These are phyloP conservation scores for Ulota crispa DNA, from an alignment of 225 moss, liverwort and hornwort species.

Conservation along the genomic window DNA sequence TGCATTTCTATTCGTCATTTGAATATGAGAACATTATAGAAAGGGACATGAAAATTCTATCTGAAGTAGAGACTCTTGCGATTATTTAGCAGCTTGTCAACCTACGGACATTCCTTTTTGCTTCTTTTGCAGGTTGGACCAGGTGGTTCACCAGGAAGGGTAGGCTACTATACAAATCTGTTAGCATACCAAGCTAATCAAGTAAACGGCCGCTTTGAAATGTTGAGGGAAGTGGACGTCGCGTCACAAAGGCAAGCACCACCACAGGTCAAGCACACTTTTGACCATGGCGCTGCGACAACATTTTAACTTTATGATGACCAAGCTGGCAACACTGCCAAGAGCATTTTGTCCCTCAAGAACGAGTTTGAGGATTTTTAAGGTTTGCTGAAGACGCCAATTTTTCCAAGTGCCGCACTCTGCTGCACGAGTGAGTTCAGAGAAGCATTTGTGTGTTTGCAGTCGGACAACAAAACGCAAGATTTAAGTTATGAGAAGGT, in stretches of 20 bases:
- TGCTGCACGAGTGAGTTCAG: constrained; percentile 28
- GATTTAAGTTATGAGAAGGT: constrained; percentile 24
- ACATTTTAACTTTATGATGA: constrained; percentile 28
- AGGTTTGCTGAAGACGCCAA: constrained; percentile 24
- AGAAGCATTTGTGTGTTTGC: constrained; percentile 24
- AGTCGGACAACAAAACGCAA: constrained; percentile 25
- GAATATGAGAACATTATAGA: neutral
- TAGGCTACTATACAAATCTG: constrained; percentile 48
- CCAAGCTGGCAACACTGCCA: neutral
- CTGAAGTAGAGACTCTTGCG: neutral
- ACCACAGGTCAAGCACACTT: constrained; percentile 43
- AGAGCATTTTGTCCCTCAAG: constrained; percentile 17
- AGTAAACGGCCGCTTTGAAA: constrained; percentile 47
- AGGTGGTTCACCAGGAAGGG: constrained; percentile 47
- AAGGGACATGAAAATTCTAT: neutral
- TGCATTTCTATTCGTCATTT: neutral
- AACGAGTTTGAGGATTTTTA: constrained; percentile 31
- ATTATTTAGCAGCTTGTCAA: neutral
- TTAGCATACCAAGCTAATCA: constrained; percentile 44
- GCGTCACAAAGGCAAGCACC: constrained; percentile 41
- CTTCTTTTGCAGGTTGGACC: constrained; percentile 35
- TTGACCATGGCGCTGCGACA: constrained; percentile 43
- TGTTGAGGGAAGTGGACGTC: constrained; percentile 52
- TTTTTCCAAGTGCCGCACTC: constrained; percentile 23
- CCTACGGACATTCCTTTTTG: neutral